These are phyloP conservation scores for Pseudogymnoascus sp. DNA, from an alignment of 2,329 filamentous ascomycete genomes.

Conservation along the genomic window DNA sequence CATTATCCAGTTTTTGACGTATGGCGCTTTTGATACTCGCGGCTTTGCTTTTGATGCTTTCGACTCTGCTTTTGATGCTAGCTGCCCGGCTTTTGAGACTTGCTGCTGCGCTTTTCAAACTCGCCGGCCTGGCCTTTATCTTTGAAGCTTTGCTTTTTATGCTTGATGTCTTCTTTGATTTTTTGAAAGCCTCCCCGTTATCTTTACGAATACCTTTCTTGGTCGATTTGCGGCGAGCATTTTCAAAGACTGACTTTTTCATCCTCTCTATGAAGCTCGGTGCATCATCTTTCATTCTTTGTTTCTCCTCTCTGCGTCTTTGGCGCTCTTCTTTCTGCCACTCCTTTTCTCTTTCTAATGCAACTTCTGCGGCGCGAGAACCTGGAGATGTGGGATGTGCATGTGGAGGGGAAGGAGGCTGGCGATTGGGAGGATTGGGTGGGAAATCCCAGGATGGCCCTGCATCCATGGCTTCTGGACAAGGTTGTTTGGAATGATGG, in stretches of 20 bases:
- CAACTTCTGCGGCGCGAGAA: neutral
- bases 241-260: neutral
- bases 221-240: neutral
- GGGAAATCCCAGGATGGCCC: neutral
- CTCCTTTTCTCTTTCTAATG: neutral
- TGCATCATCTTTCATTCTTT: neutral
- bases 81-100: neutral
- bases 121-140: neutral
- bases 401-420: neutral
- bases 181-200: neutral
- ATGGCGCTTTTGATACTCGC: neutral
- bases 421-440: neutral
- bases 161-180: neutral
- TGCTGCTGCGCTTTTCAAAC: neutral
- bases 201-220: neutral
- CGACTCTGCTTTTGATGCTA: neutral
- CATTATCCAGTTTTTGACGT: neutral
- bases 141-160: neutral
- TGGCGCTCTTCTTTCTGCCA: neutral
- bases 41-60: neutral
- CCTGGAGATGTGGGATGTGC: neutral
- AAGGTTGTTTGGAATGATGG: neutral
- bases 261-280: neutral
- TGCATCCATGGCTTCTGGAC: neutral
- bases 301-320: neutral